These are phyloP conservation scores for Candida nemodendra DNA, from an alignment of 805 yeast species.

Conservation along the genomic window DNA sequence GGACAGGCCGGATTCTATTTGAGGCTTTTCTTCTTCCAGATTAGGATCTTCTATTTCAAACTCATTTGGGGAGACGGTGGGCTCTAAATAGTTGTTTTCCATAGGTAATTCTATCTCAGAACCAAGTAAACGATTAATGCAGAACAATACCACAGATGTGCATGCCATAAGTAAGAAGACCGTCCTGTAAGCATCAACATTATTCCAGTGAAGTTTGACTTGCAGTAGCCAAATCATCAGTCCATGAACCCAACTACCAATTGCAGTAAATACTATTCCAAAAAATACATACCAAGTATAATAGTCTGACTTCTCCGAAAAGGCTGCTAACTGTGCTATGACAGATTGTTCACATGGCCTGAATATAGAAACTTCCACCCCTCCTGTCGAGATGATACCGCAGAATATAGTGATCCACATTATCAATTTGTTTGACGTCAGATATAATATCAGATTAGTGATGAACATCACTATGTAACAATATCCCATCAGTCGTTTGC, in stretches of 20 bases:
- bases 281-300: conserved; percentile 57
- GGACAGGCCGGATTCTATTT: conserved; percentile 3
- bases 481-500: conserved; percentile 38
- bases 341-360: conserved; percentile 55
- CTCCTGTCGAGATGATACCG: conserved; percentile 59
- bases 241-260: conserved; percentile 46
- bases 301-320: conserved; percentile 47
- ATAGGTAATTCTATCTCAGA: conserved; percentile 13
- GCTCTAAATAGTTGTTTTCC: not conserved
- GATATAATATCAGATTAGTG: conserved; percentile 42
- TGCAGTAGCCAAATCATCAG: conserved; percentile 24
- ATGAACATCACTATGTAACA: conserved; percentile 42
- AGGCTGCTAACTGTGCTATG: conserved; percentile 44
- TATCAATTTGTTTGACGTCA: conserved; percentile 32
- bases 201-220: conserved; percentile 19
- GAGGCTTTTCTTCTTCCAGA: conserved; percentile 1
- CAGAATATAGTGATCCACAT: conserved; percentile 40
- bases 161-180: conserved; percentile 32
- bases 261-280: conserved; percentile 46
- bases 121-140: conserved; percentile 17
- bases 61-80: conserved; percentile 10
- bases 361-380: conserved; percentile 60
- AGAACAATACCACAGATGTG: conserved; percentile 21
- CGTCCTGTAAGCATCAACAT: conserved; percentile 30
- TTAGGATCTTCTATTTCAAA: conserved; percentile 31